Conservation (phyloP, 2,329 filamentous ascomycete genomes). For the Neonectria sp. region DNA sequence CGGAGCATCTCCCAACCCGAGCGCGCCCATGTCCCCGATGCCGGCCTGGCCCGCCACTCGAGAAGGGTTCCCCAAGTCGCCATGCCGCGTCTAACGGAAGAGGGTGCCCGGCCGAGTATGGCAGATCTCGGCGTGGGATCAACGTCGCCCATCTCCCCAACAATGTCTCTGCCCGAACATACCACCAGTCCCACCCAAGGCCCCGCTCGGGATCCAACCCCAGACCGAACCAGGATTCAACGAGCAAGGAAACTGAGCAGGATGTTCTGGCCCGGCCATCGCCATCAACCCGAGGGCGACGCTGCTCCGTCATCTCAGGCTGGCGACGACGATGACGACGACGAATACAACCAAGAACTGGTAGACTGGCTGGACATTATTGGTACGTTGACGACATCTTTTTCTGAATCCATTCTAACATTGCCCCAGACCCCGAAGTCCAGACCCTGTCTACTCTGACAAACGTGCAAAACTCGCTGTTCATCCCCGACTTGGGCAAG, state of each 20-base stretch:
- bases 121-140: constrained; percentile 50
- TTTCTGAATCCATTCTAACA: constrained; percentile 15
- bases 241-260: constrained; percentile 45
- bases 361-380: constrained; percentile 59
- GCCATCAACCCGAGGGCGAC: constrained; percentile 23
- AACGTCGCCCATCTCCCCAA: constrained; percentile 43
- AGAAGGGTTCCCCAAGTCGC: constrained; percentile 51
- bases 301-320: constrained; percentile 15
- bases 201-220: neutral
- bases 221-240: constrained; percentile 21
- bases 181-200: constrained; percentile 12
- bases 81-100: constrained; percentile 58
- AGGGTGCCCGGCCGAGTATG: constrained; percentile 54
- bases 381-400: constrained; percentile 44
- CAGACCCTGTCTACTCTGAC: constrained; percentile 87
- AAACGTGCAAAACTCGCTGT: constrained; percentile 92
- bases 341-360: constrained; percentile 57
- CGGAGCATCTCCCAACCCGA: constrained; percentile 56
- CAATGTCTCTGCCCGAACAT: constrained; percentile 47
- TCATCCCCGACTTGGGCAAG: constrained; percentile 84
- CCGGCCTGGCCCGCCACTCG: constrained; percentile 48
- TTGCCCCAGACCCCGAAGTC: constrained; percentile 80
- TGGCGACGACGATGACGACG: constrained; percentile 33
- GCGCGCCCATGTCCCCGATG: constrained; percentile 40
- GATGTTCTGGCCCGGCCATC: constrained; percentile 47